Percentiles rank a stretch among this genome's conserved stretches.
Conservation (phyloP, 2,329 filamentous ascomycete species). For the Podosphaera xanthii region DNA sequence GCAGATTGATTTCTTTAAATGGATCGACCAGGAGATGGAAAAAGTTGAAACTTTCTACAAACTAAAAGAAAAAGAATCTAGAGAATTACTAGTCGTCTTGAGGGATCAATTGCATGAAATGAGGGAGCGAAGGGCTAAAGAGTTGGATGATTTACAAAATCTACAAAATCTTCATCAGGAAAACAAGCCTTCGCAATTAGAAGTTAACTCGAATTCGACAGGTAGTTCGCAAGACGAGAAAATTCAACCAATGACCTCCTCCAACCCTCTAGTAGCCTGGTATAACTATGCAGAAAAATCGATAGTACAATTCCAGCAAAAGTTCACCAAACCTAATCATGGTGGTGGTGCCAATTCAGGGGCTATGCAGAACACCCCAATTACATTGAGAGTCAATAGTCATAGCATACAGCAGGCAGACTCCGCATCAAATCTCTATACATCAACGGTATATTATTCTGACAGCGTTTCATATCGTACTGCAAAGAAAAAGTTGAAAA, state of each 20-base stretch:
- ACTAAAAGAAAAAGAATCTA: constrained; percentile 68
- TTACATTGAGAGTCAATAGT: too few species aligned
- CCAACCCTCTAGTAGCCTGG: constrained; percentile 17
- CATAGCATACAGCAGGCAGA: too few species aligned
- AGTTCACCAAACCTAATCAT: constrained; percentile 24
- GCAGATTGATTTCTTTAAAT: constrained; percentile 69
- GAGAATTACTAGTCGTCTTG: constrained; percentile 43
- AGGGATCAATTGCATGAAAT: constrained; percentile 80
- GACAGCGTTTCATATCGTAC: constrained; percentile 59
- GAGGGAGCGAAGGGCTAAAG: constrained; percentile 59
- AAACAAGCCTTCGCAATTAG: constrained; percentile 2
- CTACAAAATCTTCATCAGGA: constrained; percentile 9
- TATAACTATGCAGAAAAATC: constrained; percentile 24
- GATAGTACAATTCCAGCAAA: constrained; percentile 19
- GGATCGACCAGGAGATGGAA: constrained; percentile 61
- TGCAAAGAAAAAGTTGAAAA: constrained; percentile 78
- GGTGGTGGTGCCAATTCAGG: constrained; percentile 39
- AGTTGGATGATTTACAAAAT: constrained; percentile 24
- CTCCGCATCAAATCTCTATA: too few species aligned
- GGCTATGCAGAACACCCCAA: constrained; percentile 28
- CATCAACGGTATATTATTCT: constrained; percentile 16
- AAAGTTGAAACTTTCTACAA: constrained; percentile 87
- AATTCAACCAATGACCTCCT: not conserved
- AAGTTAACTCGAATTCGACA: constrained; percentile 6
- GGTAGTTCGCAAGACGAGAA: constrained; percentile 6